Evolutionary conservation across 306 rosid species (phyloP), one percentile per base, ranked within the genome.

Genomic region (Sechiopsis laciniata): DNA sequence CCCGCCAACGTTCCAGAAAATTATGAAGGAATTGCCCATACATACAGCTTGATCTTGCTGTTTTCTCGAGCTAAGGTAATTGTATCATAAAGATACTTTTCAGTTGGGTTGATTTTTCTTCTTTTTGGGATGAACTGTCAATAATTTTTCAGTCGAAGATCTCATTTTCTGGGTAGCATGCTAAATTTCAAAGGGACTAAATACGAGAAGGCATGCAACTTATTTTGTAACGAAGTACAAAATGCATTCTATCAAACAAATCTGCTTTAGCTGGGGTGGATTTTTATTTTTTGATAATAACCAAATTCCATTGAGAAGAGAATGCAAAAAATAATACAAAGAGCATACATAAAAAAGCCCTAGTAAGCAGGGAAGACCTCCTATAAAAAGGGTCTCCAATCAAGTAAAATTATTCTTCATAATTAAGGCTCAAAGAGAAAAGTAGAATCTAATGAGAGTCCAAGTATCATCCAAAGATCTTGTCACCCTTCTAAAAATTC

Each of bases 21-120:
- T 78, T 95, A 91, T 81, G 99, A 89, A 95, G 99, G 90, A 80
- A 88, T 95, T 65, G 83, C 99, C 74, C 87, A 84, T 76, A 86
- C 97, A 12, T 88, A 89, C 82, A 82, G 91, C 83, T 86, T 95
- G 75, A 83, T 89, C 74, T 73, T 88, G 83, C 83, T 91, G 81
- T 87, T 88, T 84, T 91, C 97, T 77, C 81, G 84, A 76, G 82
- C 87, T 22, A 95, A 91, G 99, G 99, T 91, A 84, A 74, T 77
- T 48, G 21, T 14, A 19, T 69, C 21, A 69, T 22, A 9, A 70
- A 59, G 2, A 52, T 24, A 52, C 59, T 51, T 52, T 52, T 22
- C 40, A 17, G 45, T 24, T 51, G 8, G 8, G 46, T 26, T n/a
- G 45, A 37, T 77, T 78, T 77, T 75, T 77, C 67, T 24, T 73